Evolutionary conservation across 2,329 filamentous ascomycete genomes (phyloP).

Genomic region (Claviceps fusiformis): DNA sequence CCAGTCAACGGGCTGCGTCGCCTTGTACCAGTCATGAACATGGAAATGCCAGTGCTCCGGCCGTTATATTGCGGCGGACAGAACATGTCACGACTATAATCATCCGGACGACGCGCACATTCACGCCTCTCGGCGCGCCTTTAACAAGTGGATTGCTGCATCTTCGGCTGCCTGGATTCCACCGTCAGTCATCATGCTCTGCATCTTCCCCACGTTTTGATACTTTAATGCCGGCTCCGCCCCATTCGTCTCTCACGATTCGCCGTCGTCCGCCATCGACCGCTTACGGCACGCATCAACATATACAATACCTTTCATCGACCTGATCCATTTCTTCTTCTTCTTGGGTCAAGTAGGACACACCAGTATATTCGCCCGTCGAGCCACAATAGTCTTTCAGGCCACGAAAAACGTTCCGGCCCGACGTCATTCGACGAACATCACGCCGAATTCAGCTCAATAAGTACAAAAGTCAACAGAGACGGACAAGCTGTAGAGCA

Average conservation of each 20-base stretch:
- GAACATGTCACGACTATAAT: not conserved
- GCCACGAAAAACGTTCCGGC: not conserved
- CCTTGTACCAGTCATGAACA: too few relatives aligned
- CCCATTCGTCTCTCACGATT: not conserved
- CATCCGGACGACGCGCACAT: not conserved
- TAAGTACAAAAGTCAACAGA: not conserved
- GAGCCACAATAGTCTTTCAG: not conserved
- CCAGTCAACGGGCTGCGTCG: too few relatives aligned
- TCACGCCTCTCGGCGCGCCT: not conserved
- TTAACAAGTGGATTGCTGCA: not conserved
- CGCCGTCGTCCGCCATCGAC: not conserved
- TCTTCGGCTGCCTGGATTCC: not conserved
- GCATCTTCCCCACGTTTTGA: not conserved
- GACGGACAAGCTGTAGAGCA: not conserved
- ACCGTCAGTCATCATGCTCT: not conserved
- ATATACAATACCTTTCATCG: not conserved
- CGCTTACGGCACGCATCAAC: not conserved
- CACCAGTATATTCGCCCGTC: not conserved
- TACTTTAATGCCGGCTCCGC: not conserved
- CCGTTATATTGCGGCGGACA: not conserved
- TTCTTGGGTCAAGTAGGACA: too few relatives aligned
- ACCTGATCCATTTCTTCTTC: not conserved
- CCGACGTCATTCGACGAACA: not conserved
- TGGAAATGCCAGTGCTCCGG: not conserved
- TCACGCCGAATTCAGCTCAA: not conserved